phyloP scores from a whole-genome alignment of 371 early-diverging fungal genomes.

The Lichtheimia ramosa region DNA sequence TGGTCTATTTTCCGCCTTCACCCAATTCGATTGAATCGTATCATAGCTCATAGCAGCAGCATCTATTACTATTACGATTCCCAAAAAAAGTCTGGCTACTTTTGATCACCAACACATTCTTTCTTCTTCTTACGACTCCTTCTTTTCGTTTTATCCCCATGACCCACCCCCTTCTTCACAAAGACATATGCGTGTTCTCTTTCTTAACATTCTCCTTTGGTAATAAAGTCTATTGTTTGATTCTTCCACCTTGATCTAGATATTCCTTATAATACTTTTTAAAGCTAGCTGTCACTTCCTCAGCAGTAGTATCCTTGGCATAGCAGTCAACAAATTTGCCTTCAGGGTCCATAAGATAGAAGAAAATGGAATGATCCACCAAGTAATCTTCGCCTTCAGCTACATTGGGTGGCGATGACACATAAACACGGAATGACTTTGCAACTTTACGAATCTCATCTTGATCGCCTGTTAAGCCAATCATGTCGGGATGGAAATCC shows the following conservation, averaged over 20 bases:
- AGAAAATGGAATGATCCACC: slow-evolving; percentile 98
- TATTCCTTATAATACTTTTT: slow-evolving; percentile 57
- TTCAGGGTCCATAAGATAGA: slow-evolving; percentile 93
- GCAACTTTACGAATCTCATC: slow-evolving; percentile 84
- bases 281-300: slow-evolving; percentile 60
- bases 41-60: not conserved
- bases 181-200: not conserved
- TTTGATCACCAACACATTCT: not conserved
- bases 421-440: slow-evolving; percentile 93
- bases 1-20: slow-evolving; percentile 40
- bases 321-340: slow-evolving; percentile 91
- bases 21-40: slow-evolving; percentile 30
- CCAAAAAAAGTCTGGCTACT: not conserved
- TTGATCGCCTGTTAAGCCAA: slow-evolving; percentile 90
- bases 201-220: not conserved
- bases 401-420: slow-evolving; percentile 82
- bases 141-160: slow-evolving; percentile 5
- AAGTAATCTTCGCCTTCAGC: slow-evolving; percentile 90
- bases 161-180: not conserved
- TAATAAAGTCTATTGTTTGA: slow-evolving; percentile 14
- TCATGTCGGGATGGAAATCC: slow-evolving; percentile 91
- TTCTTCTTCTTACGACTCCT: not conserved
- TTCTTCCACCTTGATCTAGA: slow-evolving; percentile 42
- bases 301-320: slow-evolving; percentile 74
- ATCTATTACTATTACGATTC: not conserved